Base-by-base conservation (phyloP, 768 basidiomycete genomes). In the Epithele typhae region DNA sequence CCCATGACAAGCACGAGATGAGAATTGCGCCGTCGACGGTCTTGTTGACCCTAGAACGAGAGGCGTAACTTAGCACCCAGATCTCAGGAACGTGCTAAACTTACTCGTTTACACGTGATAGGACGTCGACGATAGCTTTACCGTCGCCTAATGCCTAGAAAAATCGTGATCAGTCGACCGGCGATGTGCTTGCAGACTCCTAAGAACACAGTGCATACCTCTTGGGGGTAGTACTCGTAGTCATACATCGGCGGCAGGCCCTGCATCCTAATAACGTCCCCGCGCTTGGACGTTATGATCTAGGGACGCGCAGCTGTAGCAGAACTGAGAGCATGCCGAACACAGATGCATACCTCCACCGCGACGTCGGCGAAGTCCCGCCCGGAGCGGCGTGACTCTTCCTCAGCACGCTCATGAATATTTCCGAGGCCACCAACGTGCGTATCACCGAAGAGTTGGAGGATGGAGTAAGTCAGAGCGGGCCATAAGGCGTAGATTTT, bases 21-120 rank as follows among this genome's bases (percentile, higher is more conserved):
- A 49, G 35, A 11, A 63, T 17, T 2, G 54, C 18, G 15, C 58
- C 61, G 40, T 60, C 59, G 25, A 33, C 12, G 4, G 25, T 8
- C 11, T 39, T 21, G 19, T 51, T 5, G 7, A 38, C 23, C 27
- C 46, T 44, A 14, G 27, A 30, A n/a, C n/a, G n/a, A n/a, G n/a
- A n/a, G n/a, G n/a, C n/a, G n/a, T n/a, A n/a, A n/a, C n/a, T n/a
- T n/a, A n/a, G n/a, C n/a, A n/a, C n/a, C n/a, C n/a, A n/a, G n/a
- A n/a, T n/a, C n/a, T n/a, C n/a, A n/a, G n/a, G n/a, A n/a, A n/a
- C n/a, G n/a, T n/a, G n/a, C n/a, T n/a, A n/a, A n/a, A n/a, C n/a
- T n/a, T n/a, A n/a, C n/a, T n/a, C n/a, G n/a, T n/a, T n/a, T n/a
- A n/a, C n/a, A n/a, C n/a, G n/a, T n/a, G n/a, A n/a, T n/a, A n/a